These are phyloP conservation scores for Mycena haematopus DNA, from an alignment of 768 basidiomycete species.

Conservation along the genomic window DNA sequence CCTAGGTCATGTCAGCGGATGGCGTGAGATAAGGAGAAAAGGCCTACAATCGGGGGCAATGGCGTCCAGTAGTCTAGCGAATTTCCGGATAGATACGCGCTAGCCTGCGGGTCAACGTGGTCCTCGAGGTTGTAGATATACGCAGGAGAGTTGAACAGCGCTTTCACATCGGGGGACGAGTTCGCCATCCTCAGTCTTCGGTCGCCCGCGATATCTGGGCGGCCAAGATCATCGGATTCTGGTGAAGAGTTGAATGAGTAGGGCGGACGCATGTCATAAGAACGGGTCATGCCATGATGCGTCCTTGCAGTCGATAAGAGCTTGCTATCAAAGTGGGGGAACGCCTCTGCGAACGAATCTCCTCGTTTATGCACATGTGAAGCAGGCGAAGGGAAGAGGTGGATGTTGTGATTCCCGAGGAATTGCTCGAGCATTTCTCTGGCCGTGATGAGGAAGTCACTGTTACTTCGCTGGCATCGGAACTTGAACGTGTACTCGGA, in stretches of 20 bases:
- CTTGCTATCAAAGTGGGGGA: constrained; percentile 96
- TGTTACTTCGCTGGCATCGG: constrained; percentile 93
- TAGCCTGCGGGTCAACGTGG: constrained; percentile 67
- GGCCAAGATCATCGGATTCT: constrained; percentile 82
- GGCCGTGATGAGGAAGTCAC: constrained; percentile 89
- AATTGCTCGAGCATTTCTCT: constrained; percentile 94
- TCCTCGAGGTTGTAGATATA: constrained; percentile 85
- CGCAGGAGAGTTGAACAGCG: constrained; percentile 86
- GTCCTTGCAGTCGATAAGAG: constrained; percentile 81
- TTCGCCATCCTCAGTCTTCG: constrained; percentile 81
- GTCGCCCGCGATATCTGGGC: constrained; percentile 74
- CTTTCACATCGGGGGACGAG: constrained; percentile 95
- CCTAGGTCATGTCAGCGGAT: constrained; percentile 45
- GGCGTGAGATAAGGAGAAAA: constrained; percentile 25
- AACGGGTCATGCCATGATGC: constrained; percentile 52
- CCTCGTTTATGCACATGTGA: constrained; percentile 84
- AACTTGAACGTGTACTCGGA: constrained; percentile 94
- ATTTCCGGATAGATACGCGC: constrained; percentile 42
- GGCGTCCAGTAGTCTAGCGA: constrained; percentile 77
- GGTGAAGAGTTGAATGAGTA: constrained; percentile 17
- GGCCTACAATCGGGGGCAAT: constrained; percentile 74
- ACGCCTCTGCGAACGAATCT: constrained; percentile 94
- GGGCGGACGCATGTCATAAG: constrained; percentile 18
- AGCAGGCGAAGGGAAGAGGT: constrained; percentile 80
- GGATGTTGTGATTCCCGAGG: constrained; percentile 81